These are phyloP conservation scores for Begonia peltatifolia DNA, from an alignment of 306 rosid genomes.

Conservation along the genomic window DNA sequence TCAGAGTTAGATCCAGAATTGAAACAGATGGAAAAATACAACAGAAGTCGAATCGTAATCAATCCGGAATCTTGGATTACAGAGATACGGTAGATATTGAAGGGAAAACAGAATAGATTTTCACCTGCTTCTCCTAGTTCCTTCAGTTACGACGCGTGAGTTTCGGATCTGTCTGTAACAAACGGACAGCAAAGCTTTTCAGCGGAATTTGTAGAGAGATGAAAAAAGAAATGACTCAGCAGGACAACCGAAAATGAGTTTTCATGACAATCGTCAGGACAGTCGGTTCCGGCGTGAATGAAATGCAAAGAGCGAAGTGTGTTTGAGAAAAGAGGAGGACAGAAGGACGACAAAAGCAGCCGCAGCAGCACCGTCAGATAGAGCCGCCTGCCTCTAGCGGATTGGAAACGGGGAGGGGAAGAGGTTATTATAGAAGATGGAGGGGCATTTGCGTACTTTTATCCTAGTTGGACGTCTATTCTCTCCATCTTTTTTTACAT, in stretches of 20 bases:
- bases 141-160: neutral
- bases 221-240: neutral
- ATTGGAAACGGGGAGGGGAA: constrained; percentile 12
- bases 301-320: too few relatives aligned
- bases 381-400: constrained; percentile 15
- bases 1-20: neutral
- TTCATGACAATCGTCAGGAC: constrained; percentile 2
- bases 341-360: too few relatives aligned
- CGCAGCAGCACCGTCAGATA: constrained; percentile 10
- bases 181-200: neutral
- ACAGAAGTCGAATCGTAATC: neutral
- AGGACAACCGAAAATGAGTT: constrained; percentile 2
- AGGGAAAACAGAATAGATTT: neutral
- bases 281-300: too few relatives aligned
- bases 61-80: neutral
- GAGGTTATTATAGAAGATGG: constrained; percentile 28
- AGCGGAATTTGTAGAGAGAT: too few relatives aligned
- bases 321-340: neutral
- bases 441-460: constrained; percentile 9
- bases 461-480: too few relatives aligned
- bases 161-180: constrained; percentile 17
- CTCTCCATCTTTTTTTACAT: constrained; percentile 1
- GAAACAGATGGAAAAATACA: neutral
- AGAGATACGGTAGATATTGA: neutral
- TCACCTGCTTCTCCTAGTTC: neutral